A percentile compares a stretch with the other conserved stretches of the same genome.
Evolutionary conservation across 1,139 yeast species (phyloP).

Genomic region (Torulaspora globosa): DNA sequence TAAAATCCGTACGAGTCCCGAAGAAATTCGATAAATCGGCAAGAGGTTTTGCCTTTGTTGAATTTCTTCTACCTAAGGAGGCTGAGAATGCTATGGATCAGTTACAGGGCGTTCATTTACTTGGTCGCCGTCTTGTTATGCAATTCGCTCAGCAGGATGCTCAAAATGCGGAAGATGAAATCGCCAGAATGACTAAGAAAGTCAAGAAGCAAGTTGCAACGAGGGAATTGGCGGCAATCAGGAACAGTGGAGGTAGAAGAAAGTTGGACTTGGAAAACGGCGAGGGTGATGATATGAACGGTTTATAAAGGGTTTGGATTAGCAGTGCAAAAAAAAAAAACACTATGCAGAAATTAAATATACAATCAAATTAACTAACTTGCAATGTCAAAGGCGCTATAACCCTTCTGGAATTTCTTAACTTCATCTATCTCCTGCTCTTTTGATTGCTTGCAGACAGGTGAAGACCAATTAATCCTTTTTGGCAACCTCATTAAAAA

Average conservation of each 20-base stretch:
- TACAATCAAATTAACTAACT: not conserved
- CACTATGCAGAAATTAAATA: not conserved
- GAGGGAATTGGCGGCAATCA: slow-evolving; percentile 63
- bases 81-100: slow-evolving; percentile 96
- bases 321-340: not conserved
- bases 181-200: slow-evolving; percentile 82
- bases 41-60: slow-evolving; percentile 97
- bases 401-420: slow-evolving; percentile 51
- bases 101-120: slow-evolving; percentile 90
- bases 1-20: slow-evolving; percentile 93
- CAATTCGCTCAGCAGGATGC: slow-evolving; percentile 86
- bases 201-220: slow-evolving; percentile 78
- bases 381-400: slow-evolving; percentile 45
- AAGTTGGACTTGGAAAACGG: slow-evolving; percentile 56
- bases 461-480: slow-evolving; percentile 65
- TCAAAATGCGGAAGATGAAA: slow-evolving; percentile 82
- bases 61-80: slow-evolving; percentile 80
- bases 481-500: slow-evolving; percentile 54
- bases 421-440: slow-evolving; percentile 60
- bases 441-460: slow-evolving; percentile 52
- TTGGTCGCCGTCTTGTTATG: slow-evolving; percentile 94
- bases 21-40: slow-evolving; percentile 92
- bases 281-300: slow-evolving; percentile 30
- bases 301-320: slow-evolving; percentile 12
- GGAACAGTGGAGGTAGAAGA: slow-evolving; percentile 71